These are phyloP conservation scores for Quercus phellos DNA, from an alignment of 331 rosid genomes.

Conservation along the genomic window DNA sequence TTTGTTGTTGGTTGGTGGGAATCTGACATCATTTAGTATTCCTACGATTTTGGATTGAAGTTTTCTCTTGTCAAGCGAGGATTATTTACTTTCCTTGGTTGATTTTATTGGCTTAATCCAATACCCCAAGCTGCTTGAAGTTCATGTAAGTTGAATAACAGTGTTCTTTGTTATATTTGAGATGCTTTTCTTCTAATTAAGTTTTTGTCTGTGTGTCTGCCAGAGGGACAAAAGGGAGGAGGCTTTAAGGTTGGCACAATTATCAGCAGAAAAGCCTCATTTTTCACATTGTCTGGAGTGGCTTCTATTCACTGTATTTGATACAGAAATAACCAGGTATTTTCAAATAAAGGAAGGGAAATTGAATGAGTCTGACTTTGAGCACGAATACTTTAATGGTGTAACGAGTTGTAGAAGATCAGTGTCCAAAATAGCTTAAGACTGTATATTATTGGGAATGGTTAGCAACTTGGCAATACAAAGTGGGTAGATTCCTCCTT, in stretches of 20 bases:
- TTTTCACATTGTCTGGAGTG: slow-evolving; percentile 98
- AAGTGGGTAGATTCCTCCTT: not conserved
- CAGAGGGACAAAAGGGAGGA: slow-evolving; percentile 92
- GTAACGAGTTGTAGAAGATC: not conserved
- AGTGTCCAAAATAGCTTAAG: not conserved
- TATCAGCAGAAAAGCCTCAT: slow-evolving; percentile 98
- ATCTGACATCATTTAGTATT: not conserved
- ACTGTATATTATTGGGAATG: not conserved
- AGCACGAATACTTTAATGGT: not conserved
- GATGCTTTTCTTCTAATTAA: not conserved
- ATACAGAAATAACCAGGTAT: slow-evolving; percentile 90
- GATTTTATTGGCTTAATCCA: not conserved
- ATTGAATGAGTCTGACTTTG: slow-evolving; percentile 7
- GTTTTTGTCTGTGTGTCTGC: slow-evolving; percentile 19
- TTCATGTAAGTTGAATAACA: not conserved
- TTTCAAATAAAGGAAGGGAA: slow-evolving; percentile 8
- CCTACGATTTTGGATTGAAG: not conserved
- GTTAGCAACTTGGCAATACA: not conserved
- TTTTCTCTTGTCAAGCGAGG: not conserved
- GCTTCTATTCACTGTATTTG: slow-evolving; percentile 97
- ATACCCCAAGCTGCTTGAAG: not conserved
- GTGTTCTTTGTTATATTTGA: not conserved
- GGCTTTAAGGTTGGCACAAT: slow-evolving; percentile 89
- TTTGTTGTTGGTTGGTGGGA: not conserved
- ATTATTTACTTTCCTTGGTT: not conserved